These are phyloP conservation scores for Phascolomyces articulosus DNA, from an alignment of 371 early-diverging fungal genomes.

Conservation along the genomic window DNA sequence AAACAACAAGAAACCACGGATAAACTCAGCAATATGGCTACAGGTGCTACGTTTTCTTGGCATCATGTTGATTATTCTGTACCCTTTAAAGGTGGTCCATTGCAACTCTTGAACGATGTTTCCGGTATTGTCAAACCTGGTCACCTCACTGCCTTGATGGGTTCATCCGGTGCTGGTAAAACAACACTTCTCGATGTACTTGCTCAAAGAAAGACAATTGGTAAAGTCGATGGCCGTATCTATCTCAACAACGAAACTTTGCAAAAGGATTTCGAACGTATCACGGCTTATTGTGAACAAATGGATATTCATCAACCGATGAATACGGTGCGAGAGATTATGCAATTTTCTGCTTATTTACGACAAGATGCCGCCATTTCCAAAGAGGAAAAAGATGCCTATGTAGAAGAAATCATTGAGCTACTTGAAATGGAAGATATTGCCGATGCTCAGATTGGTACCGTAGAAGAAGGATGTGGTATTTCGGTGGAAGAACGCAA, in stretches of 20 bases:
- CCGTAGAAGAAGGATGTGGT: constrained; percentile 42
- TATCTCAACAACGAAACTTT: constrained; percentile 54
- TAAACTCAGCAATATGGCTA: constrained; percentile 23
- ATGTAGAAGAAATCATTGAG: constrained; percentile 64
- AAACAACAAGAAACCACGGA: constrained; percentile 16
- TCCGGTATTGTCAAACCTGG: no score
- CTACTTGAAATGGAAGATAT: constrained; percentile 60
- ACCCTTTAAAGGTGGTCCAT: constrained; percentile 42
- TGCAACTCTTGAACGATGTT: constrained; percentile 49
- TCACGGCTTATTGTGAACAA: constrained; percentile 79
- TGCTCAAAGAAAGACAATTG: constrained; percentile 73
- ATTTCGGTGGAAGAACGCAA: constrained; percentile 64
- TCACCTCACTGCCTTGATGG: constrained; percentile 76
- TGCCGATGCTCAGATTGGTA: constrained; percentile 54
- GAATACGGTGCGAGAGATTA: constrained; percentile 59
- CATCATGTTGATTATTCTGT: constrained; percentile 50
- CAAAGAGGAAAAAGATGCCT: constrained; percentile 52
- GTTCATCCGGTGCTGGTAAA: constrained; percentile 85
- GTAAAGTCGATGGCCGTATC: constrained; percentile 65
- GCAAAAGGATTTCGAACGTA: constrained; percentile 56
- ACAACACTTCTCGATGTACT: constrained; percentile 80
- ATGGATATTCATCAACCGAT: constrained; percentile 70
- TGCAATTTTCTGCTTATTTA: constrained; percentile 66
- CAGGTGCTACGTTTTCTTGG: constrained; percentile 51
- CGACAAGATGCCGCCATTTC: constrained; percentile 60